Base-by-base conservation (phyloP, 1,284 basidiomycete genomes). In the Dichomitus squalens region DNA sequence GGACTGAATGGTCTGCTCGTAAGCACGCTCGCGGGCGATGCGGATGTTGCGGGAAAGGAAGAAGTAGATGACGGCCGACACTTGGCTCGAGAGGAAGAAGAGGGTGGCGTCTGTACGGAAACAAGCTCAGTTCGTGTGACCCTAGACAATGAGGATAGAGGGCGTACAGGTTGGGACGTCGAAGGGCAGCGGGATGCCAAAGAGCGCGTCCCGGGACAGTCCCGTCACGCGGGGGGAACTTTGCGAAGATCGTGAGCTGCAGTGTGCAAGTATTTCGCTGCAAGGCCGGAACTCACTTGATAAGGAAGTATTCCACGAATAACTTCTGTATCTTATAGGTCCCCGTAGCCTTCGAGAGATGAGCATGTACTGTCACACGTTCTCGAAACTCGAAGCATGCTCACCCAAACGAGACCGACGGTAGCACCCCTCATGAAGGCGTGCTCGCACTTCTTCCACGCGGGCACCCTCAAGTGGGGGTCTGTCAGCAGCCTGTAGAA, bases 381-480 rank as follows among this genome's bases (percentile, higher is more conserved):
- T 9, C 38, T 50, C 14, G 21, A 5, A 52, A 39, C 50, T 27
- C 25, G 5, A 27, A 33, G 16, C 23, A 6, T 25, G 59, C 82
- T 53, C 59, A 89, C 90, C 90, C 91, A 93, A 27, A 81, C 72
- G 0, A 80, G 64, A 0, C 87, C 90, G 43, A 90, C 84, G 7
- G 79, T 68, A 0, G 78, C 73, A 0, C 91, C 90, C 38, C 89
- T 75, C 53, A 76, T 68, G 2, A 80, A 79, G 0, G 86, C 90
- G 70, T 92, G 85, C 61, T 78, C 79, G 67, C 88, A 90, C 70
- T 91, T 92, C 60, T 86, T 76, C 90, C 89, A 92, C 11, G 86
- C 83, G 7, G 90, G 88, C 18, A 76, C 72, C 59, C 81, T 83
- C n/a, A 93, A 73, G 8, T 72, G 70, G 48, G 79, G 74, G 69